A percentile compares a stretch with the other conserved stretches of the same genome.
Evolutionary conservation across 2,329 filamentous ascomycete genomes (phyloP).

Genomic region (Diaporthe eres): DNA sequence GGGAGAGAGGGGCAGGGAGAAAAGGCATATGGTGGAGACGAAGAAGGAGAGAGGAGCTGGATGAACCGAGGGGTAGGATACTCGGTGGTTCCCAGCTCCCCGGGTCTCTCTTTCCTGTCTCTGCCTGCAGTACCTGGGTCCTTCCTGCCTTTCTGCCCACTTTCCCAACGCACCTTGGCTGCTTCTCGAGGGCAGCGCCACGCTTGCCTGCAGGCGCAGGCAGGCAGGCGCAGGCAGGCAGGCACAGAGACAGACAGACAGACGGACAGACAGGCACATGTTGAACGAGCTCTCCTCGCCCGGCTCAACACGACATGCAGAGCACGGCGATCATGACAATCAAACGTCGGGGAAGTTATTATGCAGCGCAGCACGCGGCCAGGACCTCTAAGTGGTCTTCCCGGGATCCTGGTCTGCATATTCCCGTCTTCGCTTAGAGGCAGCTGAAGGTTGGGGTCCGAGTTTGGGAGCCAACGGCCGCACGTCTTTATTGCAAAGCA

Average conservation of each 20-base stretch:
- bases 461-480: conserved; percentile 26
- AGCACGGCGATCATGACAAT: conserved; percentile 14
- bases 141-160: neutral
- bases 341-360: conserved; percentile 7
- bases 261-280: neutral
- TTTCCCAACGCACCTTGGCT: neutral
- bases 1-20: neutral
- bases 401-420: conserved; percentile 27
- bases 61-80: neutral
- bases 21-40: neutral
- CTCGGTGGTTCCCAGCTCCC: neutral
- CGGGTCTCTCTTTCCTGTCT: neutral
- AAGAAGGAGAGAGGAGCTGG: neutral
- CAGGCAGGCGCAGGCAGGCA: neutral
- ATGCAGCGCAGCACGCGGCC: conserved; percentile 6
- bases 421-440: conserved; percentile 27
- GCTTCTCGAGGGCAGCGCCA: neutral
- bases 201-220: neutral
- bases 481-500: neutral
- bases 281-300: neutral
- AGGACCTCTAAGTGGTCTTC: neutral
- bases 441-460: conserved; percentile 29
- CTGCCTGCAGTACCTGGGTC: neutral
- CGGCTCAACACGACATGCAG: conserved; percentile 1
- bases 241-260: neutral